Percentiles rank a stretch among this genome's conserved stretches.
phyloP scores from a whole-genome alignment of 306 rosid species.

The Senna tora region DNA sequence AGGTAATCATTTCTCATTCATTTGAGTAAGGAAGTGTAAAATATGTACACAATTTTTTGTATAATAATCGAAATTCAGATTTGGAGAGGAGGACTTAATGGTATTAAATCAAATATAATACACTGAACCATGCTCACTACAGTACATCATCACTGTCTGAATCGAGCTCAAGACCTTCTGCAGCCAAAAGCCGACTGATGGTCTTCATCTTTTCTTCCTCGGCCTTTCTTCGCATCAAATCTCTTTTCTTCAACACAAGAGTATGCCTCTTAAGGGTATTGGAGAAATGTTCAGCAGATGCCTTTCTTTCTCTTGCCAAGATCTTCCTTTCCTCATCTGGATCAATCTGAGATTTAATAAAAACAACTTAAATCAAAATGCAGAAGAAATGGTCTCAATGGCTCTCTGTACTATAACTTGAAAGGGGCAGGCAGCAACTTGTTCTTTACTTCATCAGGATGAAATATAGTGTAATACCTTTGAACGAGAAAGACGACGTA shows the following conservation, averaged over 20 bases:
- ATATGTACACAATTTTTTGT: conserved; percentile 42
- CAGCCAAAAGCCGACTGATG: conserved; percentile 73
- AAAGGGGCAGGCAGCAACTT: conserved; percentile 9
- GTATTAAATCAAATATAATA: conserved; percentile 35
- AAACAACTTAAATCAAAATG: conserved; percentile 37
- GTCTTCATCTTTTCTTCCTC: conserved; percentile 73
- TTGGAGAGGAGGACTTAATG: conserved; percentile 22
- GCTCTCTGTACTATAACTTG: background rate
- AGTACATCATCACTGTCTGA: conserved; percentile 62
- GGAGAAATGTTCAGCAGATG: conserved; percentile 67
- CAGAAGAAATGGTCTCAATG: conserved; percentile 1
- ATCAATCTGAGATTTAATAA: conserved; percentile 64
- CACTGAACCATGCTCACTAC: conserved; percentile 36
- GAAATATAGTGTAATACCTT: conserved; percentile 58
- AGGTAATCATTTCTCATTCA: conserved; percentile 27
- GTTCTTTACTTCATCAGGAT: background rate
- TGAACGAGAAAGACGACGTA: conserved; percentile 84
- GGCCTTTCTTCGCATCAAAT: conserved; percentile 74
- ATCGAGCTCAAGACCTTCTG: conserved; percentile 93
- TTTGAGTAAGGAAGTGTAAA: conserved; percentile 21
- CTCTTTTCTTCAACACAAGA: conserved; percentile 76
- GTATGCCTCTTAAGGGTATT: conserved; percentile 84
- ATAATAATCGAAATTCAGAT: conserved; percentile 34
- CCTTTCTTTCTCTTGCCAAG: conserved; percentile 81
- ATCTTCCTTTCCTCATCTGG: conserved; percentile 79